Evolutionary conservation across 2,329 filamentous ascomycete genomes (phyloP), one percentile per base, ranked within the genome.

Genomic region (Exserohilum rostratum): DNA sequence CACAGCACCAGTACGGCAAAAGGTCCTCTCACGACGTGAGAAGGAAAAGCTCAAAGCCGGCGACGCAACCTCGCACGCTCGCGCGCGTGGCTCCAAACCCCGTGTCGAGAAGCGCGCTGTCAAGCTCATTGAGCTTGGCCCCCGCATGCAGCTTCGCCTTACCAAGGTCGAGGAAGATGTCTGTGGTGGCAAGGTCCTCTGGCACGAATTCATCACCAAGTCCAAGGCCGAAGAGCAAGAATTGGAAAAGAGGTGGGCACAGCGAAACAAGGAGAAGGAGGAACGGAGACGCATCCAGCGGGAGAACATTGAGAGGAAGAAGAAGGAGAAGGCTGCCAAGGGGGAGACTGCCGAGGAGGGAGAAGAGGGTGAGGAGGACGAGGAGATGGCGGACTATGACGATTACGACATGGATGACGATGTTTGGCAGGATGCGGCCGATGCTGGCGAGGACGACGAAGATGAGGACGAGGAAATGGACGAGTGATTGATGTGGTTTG

Each of bases 111-210:
- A 91, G 66, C 86, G 91, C 39, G 93, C 90, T 0, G 90, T 99
- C 18, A 97, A 96, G 73, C 81, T 99, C 6, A 88, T 96, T 3
- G 95, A 99, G 77, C 80, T 99, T 0, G 95, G 95, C 0, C 95
- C 95, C 1, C 86, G 95, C 49, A 88, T 99, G 89, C 89, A 86
- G 57, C 79, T 99, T 35, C 87, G 93, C 29, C 81, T 99, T 77
- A 93, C 91, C 50, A 99, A 99, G 79, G 93, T 99, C 4, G 95
- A 99, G 72, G 95, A 99, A 66, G 95, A 93, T 1, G 77, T 98
- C 6, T 97, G 92, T 68, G 84, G 85, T 22, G 95, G 95, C 45
- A 95, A 91, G 73, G 85, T 96, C 52, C 90, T 99, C 90, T 99
- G 95, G 95, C 95, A 99, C 75, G 92, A 97, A 72, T 96, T 91